Percentiles rank a stretch among this genome's conserved stretches.
These are phyloP conservation scores for Cystoderma amianthinum DNA, from an alignment of 768 basidiomycete genomes.

Conservation along the genomic window DNA sequence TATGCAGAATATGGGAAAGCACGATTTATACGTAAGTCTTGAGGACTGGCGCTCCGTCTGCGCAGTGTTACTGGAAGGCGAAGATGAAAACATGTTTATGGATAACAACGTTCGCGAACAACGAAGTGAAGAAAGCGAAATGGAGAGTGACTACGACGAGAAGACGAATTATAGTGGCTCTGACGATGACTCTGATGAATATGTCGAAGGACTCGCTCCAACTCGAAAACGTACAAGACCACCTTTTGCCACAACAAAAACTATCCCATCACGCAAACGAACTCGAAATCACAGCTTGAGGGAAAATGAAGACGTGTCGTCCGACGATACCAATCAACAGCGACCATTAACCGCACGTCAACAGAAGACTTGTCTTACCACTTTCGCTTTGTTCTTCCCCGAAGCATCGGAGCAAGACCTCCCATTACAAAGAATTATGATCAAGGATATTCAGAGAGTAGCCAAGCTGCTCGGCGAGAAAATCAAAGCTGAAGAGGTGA, in stretches of 20 bases:
- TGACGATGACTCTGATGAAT: conserved; percentile 22
- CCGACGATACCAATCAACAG: no score
- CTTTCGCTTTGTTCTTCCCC: conserved; percentile 75
- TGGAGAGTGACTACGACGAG: background rate
- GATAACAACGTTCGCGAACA: background rate
- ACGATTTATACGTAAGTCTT: conserved; percentile 37
- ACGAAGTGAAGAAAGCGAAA: background rate
- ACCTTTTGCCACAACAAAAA: background rate
- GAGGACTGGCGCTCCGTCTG: conserved; percentile 82
- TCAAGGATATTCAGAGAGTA: conserved; percentile 59
- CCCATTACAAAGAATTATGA: conserved; percentile 46
- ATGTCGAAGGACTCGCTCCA: conserved; percentile 17
- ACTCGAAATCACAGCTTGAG: no score
- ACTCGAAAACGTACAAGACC: conserved; percentile 5
- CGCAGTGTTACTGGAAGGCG: conserved; percentile 57
- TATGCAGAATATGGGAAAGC: conserved; percentile 8
- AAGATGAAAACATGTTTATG: conserved; percentile 19
- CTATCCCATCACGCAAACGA: conserved; percentile 4
- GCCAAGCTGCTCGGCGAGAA: conserved; percentile 64
- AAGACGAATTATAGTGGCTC: conserved; percentile 7
- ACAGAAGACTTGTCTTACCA: conserved; percentile 40
- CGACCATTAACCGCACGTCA: conserved; percentile 48
- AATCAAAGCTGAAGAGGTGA: conserved; percentile 68
- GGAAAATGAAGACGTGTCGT: background rate
- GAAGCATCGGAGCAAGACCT: conserved; percentile 38